phyloP scores from a whole-genome alignment of 2,329 filamentous ascomycete genomes.

The Penicillium corylophilum region DNA sequence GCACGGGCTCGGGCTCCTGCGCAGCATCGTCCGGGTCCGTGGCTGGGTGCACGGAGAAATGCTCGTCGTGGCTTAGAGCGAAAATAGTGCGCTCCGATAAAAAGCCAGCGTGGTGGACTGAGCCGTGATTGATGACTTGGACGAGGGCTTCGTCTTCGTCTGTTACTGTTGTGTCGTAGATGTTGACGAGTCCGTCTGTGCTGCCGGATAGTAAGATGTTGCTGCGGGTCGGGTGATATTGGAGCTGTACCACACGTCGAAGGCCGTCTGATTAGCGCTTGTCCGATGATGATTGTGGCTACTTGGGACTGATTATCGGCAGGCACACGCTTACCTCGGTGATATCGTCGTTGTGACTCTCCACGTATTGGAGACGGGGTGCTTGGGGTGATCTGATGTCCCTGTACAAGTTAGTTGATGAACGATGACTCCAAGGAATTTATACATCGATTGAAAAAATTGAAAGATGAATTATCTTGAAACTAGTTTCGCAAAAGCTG shows the following conservation, averaged over 20 bases:
- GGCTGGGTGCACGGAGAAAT: slow-evolving; percentile 57
- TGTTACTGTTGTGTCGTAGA: slow-evolving; percentile 58
- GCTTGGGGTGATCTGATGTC: slow-evolving; percentile 43
- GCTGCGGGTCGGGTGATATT: slow-evolving; percentile 53
- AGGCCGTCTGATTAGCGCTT: slow-evolving; percentile 13
- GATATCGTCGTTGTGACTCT: slow-evolving; percentile 58
- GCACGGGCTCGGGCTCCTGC: slow-evolving; percentile 44
- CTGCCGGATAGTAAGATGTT: slow-evolving; percentile 59
- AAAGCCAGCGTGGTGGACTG: slow-evolving; percentile 63
- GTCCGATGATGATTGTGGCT: background rate
- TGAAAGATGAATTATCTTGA: background rate
- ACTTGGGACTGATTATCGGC: background rate
- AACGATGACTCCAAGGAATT: background rate
- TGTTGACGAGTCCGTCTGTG: slow-evolving; percentile 62
- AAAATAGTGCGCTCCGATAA: slow-evolving; percentile 54
- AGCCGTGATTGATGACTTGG: slow-evolving; percentile 63
- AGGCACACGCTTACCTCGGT: slow-evolving; percentile 50
- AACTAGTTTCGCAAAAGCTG: background rate
- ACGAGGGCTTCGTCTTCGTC: slow-evolving; percentile 63
- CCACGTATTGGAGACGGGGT: slow-evolving; percentile 42
- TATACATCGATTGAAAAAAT: background rate
- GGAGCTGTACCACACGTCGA: slow-evolving; percentile 35
- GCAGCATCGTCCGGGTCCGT: slow-evolving; percentile 51
- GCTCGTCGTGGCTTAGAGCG: slow-evolving; percentile 62
- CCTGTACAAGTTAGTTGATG: slow-evolving; percentile 36